Base-by-base conservation (phyloP, 345 rosid species). In the Kandelia obovata region DNA sequence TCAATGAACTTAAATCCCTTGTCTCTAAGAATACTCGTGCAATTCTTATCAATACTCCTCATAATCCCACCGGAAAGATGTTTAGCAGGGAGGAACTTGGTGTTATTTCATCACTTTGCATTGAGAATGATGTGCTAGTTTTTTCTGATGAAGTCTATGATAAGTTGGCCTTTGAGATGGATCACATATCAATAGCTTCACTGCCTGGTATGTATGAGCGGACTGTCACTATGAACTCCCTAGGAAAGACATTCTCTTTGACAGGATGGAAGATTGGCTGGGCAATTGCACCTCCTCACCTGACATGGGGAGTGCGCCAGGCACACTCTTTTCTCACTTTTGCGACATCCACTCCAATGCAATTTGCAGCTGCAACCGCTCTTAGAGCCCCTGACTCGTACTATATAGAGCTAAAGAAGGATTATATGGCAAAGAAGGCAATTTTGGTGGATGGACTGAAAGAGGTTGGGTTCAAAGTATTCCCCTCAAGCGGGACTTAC, bases 191-290 rank as follows among this genome's bases (percentile, higher is more conserved):
- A 2, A 76, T 92, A 25, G 96, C 99, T 65, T 92, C 99, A 16
- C 91, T 95, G 73, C 98, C 98, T 0, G 92, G 96, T 59, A 92
- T 95, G 99, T 92, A 80, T 8, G 96, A 92, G 62, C 81, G 92
- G 52, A 90, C 96, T 0, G 97, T 92, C 52, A 95, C 97, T 5
- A 72, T 92, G 98, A 95, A 95, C 57, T 95, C 98, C 61, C 59
- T 92, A 10, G 98, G 97, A 63, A 95, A 95, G 85, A 95, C 98
- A 11, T 95, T 88, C 79, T 95, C 96, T 32, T 80, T 95, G 72
- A 95, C 96, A 0, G 98, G 99, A 10, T 95, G 99, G 99, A 92
- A 88, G 82, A 88, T 92, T n/a, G 99, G 99, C 30, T 95, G 99
- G 99, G 96, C 96, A 2, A 87, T 92, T 4, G 96, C 97, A 2